A percentile compares a stretch with the other conserved stretches of the same genome.
Evolutionary conservation across 768 basidiomycete species (phyloP).

Genomic region (Suillus lakei): DNA sequence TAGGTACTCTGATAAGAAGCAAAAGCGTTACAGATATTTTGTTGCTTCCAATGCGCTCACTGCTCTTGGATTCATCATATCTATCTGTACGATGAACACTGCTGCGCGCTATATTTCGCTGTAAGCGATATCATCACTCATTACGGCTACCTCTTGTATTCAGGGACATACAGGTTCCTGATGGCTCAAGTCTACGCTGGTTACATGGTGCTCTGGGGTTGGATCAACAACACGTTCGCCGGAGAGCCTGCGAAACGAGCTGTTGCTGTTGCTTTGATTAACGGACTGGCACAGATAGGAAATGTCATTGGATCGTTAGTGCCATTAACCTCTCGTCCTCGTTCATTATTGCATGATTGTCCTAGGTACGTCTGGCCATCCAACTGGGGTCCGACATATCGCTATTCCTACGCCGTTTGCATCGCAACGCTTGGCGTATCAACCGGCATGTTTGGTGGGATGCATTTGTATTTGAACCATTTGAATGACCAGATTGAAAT

Average conservation of each 20-base stretch:
- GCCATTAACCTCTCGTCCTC: not conserved
- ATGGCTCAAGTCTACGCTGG: slow-evolving; percentile 74
- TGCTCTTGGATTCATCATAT: slow-evolving; percentile 60
- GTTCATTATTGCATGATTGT: not conserved
- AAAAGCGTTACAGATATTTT: not conserved
- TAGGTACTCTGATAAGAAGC: not conserved
- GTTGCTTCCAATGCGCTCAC: not conserved
- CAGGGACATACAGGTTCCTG: slow-evolving; percentile 55
- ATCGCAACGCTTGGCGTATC: too few species aligned
- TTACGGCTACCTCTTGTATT: not conserved
- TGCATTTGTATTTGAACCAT: too few species aligned
- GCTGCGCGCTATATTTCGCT: slow-evolving; percentile 64
- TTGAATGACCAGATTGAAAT: too few species aligned
- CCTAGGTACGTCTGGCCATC: not conserved
- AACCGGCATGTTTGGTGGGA: too few species aligned
- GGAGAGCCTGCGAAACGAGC: slow-evolving; percentile 83
- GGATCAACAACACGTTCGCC: too few species aligned
- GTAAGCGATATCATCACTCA: slow-evolving; percentile 42
- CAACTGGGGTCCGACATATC: too few species aligned
- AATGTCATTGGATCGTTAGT: slow-evolving; percentile 80
- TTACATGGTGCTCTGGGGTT: slow-evolving; percentile 62
- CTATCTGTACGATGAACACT: slow-evolving; percentile 62
- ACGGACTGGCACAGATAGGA: slow-evolving; percentile 64
- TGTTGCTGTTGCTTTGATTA: slow-evolving; percentile 76
- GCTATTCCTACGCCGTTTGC: too few species aligned